Evolutionary conservation across 2,329 filamentous ascomycete species (phyloP), one percentile per base, ranked within the genome.

Genomic region (Trichoderma afroharzianum): DNA sequence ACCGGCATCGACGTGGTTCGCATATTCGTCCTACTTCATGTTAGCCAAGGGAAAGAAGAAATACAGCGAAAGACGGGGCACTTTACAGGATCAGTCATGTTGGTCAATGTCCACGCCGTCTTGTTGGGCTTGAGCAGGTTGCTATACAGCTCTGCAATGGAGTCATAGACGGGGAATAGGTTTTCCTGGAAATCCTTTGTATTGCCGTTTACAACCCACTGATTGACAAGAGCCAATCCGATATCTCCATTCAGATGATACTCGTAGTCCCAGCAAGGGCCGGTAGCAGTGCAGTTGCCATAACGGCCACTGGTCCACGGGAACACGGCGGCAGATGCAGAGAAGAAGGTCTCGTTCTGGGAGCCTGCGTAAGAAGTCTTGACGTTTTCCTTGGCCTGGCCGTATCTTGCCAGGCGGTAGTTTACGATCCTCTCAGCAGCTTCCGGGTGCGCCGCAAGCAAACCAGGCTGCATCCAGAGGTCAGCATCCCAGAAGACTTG

Each of bases 241-340:
- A 92, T 91, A 72, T 92, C 91, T 4, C 90, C 90, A 74, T 92
- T 92, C 58, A 92, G 75, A 75, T 92, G 90, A 74, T 92, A 93
- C 76, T 93, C 85, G 75, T 92, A 92, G 77, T 92, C 90, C 77
- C 89, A 91, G 79, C 91, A 92, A 6, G 87, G 84, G 1, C 86
- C 87, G 3, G 86, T 87, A 3, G 82, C 85, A 0, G 91, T 77
- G 75, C 90, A 92, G 75, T 92, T 92, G 4, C 90, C 91, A 75
- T 84, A 89, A 2, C 90, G 83, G 8, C 87, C 90, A 74, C 87
- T 90, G 0, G 90, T 92, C 91, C 91, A 93, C 1, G 90, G 86
- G 76, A 87, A 93, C 1, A 89, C 85, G 21, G 75, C 74, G 6
- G 73, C 81, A 66, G 79, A 74, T 1, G 82, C 78, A 1, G 86